Conservation (phyloP, 2,329 filamentous ascomycete genomes). For the Alternaria solani region DNA sequence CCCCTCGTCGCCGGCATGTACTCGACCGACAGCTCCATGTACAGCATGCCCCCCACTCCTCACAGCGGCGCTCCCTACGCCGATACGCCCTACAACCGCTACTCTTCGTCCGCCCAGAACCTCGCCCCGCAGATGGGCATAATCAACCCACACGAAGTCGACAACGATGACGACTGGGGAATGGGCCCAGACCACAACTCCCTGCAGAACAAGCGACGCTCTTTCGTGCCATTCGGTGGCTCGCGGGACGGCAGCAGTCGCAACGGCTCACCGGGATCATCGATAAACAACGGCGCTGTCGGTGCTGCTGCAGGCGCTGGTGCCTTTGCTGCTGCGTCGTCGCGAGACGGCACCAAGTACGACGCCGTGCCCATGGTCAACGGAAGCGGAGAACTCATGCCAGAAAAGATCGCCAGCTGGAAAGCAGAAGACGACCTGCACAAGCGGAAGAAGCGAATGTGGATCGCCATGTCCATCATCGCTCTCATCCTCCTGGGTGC, state of each 20-base stretch:
- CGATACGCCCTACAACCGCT: slow-evolving; percentile 73
- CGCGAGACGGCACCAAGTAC: slow-evolving; percentile 59
- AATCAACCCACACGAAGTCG: slow-evolving; percentile 80
- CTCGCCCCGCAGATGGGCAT: slow-evolving; percentile 50
- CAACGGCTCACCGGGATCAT: slow-evolving; percentile 52
- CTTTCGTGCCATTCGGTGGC: slow-evolving; percentile 66
- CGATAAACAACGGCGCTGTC: slow-evolving; percentile 47
- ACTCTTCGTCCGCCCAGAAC: slow-evolving; percentile 52
- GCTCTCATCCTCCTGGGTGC: slow-evolving; percentile 72
- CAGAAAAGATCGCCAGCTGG: slow-evolving; percentile 70
- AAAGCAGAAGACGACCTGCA: slow-evolving; percentile 56
- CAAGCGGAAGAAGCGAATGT: slow-evolving; percentile 70
- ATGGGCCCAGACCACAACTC: slow-evolving; percentile 61
- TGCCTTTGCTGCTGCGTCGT: slow-evolving; percentile 19
- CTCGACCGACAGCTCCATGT: slow-evolving; percentile 54
- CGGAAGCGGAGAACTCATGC: slow-evolving; percentile 35
- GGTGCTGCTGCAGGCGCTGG: slow-evolving; percentile 49
- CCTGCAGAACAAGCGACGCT: slow-evolving; percentile 60
- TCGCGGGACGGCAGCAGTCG: slow-evolving; percentile 51
- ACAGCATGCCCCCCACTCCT: slow-evolving; percentile 56
- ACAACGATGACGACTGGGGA: slow-evolving; percentile 88
- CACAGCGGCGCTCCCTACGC: slow-evolving; percentile 56
- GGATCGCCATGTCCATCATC: slow-evolving; percentile 72
- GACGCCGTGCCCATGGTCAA: slow-evolving; percentile 58
- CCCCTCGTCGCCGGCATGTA: slow-evolving; percentile 45